Conservation (phyloP, 2,329 filamentous ascomycete species). For the Stemphylium beticola region DNA sequence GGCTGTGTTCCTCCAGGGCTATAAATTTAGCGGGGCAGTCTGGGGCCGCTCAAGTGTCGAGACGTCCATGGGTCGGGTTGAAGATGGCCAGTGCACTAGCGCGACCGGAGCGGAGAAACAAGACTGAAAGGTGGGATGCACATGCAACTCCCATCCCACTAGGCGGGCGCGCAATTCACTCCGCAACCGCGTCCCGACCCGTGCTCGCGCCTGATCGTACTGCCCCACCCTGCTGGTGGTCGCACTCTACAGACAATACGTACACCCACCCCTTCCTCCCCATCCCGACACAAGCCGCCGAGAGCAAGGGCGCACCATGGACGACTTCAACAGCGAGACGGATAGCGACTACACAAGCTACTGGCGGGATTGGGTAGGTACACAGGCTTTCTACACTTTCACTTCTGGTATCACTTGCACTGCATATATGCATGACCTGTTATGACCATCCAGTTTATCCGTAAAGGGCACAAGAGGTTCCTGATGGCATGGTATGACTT, state of each 20-base stretch:
- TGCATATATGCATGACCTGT: neutral
- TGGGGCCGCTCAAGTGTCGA: constrained; percentile 3
- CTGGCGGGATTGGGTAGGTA: constrained; percentile 97
- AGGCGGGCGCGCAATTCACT: constrained; percentile 30
- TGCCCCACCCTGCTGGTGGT: constrained; percentile 19
- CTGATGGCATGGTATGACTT: constrained; percentile 12
- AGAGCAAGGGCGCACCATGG: constrained; percentile 65
- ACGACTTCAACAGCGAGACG: constrained; percentile 96
- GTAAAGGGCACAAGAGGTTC: neutral
- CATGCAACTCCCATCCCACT: constrained; percentile 24
- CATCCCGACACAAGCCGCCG: neutral
- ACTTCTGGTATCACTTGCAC: neutral
- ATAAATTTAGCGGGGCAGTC: constrained; percentile 5
- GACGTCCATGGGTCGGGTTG: neutral
- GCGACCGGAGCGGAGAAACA: constrained; percentile 20
- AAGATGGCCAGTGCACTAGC: constrained; percentile 2
- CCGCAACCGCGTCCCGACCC: constrained; percentile 23
- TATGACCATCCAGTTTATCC: constrained; percentile 1
- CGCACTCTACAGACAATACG: constrained; percentile 10
- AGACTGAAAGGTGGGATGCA: constrained; percentile 13
- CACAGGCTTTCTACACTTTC: constrained; percentile 11
- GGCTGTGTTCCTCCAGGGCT: neutral
- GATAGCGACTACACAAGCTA: constrained; percentile 99
- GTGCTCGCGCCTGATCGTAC: constrained; percentile 18
- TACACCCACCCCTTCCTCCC: neutral